Conservation (phyloP, 192 early-diverging fungal genomes). For the Coemansia sp. region DNA sequence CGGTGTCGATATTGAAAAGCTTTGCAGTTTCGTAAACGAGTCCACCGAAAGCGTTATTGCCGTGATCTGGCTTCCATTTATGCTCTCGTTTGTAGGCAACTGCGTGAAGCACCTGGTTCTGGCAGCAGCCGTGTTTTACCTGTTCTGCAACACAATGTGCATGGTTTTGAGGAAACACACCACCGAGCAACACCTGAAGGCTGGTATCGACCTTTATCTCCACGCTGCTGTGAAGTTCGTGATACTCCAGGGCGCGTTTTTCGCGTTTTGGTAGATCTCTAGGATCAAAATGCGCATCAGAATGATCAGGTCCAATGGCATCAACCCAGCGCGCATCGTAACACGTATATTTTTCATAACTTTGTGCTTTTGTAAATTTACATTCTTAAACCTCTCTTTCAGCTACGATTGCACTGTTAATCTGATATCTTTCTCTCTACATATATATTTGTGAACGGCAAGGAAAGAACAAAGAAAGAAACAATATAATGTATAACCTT, state of each 20-base stretch:
- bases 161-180: background rate
- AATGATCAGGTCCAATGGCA: too few species aligned
- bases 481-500: conserved; percentile 57
- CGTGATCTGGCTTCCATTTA: background rate
- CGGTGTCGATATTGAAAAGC: background rate
- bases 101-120: background rate
- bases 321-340: too few species aligned
- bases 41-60: background rate
- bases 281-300: too few species aligned
- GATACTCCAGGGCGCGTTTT: background rate
- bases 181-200: background rate
- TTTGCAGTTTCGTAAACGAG: background rate
- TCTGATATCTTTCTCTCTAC: too few species aligned
- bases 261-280: background rate
- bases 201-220: background rate
- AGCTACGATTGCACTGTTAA: too few species aligned
- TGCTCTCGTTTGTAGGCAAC: background rate
- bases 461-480: too few species aligned
- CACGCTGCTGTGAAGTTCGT: background rate
- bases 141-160: background rate
- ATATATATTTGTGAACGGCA: too few species aligned
- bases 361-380: too few species aligned
- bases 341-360: too few species aligned
- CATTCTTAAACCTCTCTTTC: too few species aligned
- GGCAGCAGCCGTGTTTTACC: background rate